Evolutionary conservation across 2,329 filamentous ascomycete genomes (phyloP).

Genomic region (Calonectria pteridis): DNA sequence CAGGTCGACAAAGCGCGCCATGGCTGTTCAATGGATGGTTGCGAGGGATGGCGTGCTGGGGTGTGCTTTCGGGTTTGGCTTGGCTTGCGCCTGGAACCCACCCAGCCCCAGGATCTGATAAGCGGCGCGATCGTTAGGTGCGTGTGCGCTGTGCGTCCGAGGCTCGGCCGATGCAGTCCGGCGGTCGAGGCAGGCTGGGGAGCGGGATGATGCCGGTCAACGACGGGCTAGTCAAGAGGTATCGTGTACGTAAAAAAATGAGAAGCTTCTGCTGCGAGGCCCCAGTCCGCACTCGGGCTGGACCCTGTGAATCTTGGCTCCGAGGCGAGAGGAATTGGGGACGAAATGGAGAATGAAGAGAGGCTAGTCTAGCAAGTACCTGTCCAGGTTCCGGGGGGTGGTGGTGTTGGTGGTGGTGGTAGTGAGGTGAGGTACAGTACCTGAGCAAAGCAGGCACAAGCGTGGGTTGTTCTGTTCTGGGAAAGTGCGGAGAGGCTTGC

Average conservation of each 20-base stretch:
- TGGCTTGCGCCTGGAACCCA: conserved; percentile 8
- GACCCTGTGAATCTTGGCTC: neutral
- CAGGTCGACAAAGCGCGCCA: conserved; percentile 48
- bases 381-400: neutral
- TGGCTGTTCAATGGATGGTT: conserved; percentile 31
- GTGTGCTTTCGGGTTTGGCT: neutral
- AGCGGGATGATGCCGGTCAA: conserved; percentile 36
- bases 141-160: conserved; percentile 30
- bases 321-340: neutral
- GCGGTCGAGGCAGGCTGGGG: conserved; percentile 33
- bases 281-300: neutral
- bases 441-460: conserved; percentile 1
- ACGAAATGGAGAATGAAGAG: neutral
- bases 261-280: neutral
- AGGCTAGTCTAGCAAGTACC: neutral
- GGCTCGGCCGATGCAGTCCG: conserved; percentile 40
- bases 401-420: neutral
- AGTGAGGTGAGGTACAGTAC: neutral
- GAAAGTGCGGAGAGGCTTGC: neutral
- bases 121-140: conserved; percentile 35
- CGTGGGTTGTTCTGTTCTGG: conserved; percentile 10
- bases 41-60: neutral
- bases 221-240: conserved; percentile 5
- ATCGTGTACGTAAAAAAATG: conserved; percentile 8
- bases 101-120: conserved; percentile 46